Conservation (phyloP, 2,329 filamentous ascomycete species). For the Trichoderma lentiforme region DNA sequence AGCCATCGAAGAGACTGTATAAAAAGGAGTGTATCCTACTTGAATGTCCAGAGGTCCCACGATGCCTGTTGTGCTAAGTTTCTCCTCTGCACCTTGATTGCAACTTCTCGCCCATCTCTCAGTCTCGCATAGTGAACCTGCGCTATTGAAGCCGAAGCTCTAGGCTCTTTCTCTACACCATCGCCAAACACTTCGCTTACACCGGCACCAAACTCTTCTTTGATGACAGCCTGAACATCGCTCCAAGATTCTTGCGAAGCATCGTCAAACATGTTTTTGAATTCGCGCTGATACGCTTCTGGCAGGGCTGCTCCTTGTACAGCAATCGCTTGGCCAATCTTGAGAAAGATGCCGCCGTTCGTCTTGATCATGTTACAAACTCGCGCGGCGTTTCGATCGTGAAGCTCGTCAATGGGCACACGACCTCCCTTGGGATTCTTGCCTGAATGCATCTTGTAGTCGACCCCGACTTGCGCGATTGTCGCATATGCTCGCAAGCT, state of each 20-base stretch:
- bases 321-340: constrained; percentile 17
- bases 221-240: constrained; percentile 9
- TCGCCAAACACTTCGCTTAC: constrained; percentile 8
- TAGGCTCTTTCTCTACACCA: not conserved
- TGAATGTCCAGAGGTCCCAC: constrained; percentile 16
- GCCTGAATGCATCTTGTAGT: constrained; percentile 15
- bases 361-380: constrained; percentile 11
- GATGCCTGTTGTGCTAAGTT: constrained; percentile 4
- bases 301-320: constrained; percentile 10
- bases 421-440: constrained; percentile 10
- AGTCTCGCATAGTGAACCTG: constrained; percentile 14
- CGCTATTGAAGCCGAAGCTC: constrained; percentile 12
- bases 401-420: not conserved
- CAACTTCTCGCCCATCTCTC: constrained; percentile 11
- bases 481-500: constrained; percentile 7
- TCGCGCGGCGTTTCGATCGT: constrained; percentile 4
- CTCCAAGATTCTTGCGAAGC: constrained; percentile 2
- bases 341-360: constrained; percentile 15
- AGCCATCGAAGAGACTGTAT: not conserved
- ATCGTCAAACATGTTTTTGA: constrained; percentile 17
- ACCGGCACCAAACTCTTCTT: constrained; percentile 10
- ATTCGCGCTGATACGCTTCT: constrained; percentile 15
- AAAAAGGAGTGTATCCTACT: not conserved
- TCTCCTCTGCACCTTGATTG: constrained; percentile 7
- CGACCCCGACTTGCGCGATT: not conserved